Conservation (phyloP, 305 asterid genomes). For the Fraxinus platypoda region DNA sequence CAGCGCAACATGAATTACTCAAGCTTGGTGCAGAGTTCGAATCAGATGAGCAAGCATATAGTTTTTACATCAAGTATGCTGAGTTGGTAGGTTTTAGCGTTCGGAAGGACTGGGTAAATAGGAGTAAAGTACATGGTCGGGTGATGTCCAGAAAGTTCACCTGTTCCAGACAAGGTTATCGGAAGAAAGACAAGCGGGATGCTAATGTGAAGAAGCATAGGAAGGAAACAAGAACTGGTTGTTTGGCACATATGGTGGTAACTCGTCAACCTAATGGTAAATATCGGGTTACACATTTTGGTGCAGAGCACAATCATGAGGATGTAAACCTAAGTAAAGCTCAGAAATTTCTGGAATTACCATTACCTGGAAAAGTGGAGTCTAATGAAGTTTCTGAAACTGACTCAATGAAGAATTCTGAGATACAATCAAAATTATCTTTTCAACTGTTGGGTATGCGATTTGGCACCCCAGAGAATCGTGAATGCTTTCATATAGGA, state of each 20-base stretch:
- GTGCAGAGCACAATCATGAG: slow-evolving; percentile 54
- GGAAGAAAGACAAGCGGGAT: slow-evolving; percentile 60
- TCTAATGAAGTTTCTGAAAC: slow-evolving; percentile 44
- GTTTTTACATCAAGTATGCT: slow-evolving; percentile 48
- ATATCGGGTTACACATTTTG: slow-evolving; percentile 53
- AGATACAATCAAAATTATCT: slow-evolving; percentile 40
- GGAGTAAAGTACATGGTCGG: slow-evolving; percentile 69
- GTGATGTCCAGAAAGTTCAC: slow-evolving; percentile 67
- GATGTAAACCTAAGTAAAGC: slow-evolving; percentile 45
- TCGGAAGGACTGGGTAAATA: slow-evolving; percentile 61
- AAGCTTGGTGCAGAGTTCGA: slow-evolving; percentile 49
- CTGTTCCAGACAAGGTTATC: slow-evolving; percentile 62
- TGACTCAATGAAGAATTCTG: slow-evolving; percentile 38
- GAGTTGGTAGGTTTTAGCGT: slow-evolving; percentile 59
- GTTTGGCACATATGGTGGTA: slow-evolving; percentile 62
- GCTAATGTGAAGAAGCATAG: slow-evolving; percentile 60
- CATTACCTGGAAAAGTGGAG: slow-evolving; percentile 29
- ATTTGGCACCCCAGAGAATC: slow-evolving; percentile 47
- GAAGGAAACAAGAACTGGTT: slow-evolving; percentile 64
- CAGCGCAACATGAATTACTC: slow-evolving; percentile 33
- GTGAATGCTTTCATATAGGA: slow-evolving; percentile 39
- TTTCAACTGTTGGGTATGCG: slow-evolving; percentile 51
- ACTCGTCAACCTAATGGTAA: slow-evolving; percentile 55
- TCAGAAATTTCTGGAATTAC: slow-evolving; percentile 39
- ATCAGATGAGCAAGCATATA: slow-evolving; percentile 53